Percentiles rank a stretch among this genome's conserved stretches.
phyloP scores from a whole-genome alignment of 1,284 basidiomycete genomes.

The Heterobasidion irregulare region DNA sequence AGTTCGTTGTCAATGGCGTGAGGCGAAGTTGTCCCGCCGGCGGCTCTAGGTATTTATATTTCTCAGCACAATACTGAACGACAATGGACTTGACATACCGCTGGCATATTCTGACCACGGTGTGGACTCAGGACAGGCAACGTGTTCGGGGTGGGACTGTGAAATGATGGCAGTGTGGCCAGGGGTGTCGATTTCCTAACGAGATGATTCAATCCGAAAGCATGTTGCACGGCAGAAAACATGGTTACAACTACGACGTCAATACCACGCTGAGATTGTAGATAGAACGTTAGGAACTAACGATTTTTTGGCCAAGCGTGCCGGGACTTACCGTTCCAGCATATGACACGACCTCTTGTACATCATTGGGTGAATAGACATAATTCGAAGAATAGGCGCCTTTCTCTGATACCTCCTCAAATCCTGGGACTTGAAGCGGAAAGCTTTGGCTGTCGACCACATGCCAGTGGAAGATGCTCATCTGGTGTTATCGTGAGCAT shows the following conservation, averaged over 20 bases:
- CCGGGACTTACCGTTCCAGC: conserved; percentile 52
- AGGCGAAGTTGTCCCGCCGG: conserved; percentile 40
- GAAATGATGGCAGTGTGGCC: conserved; percentile 60
- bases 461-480: conserved; percentile 79
- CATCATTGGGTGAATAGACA: conserved; percentile 55
- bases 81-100: background rate
- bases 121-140: conserved; percentile 31
- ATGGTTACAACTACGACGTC: background rate
- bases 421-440: conserved; percentile 60
- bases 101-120: conserved; percentile 20
- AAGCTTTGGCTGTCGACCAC: conserved; percentile 72
- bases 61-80: background rate
- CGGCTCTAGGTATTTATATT: conserved; percentile 21
- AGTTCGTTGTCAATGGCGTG: conserved; percentile 24
- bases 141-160: conserved; percentile 30
- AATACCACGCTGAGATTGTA: background rate
- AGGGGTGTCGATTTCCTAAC: conserved; percentile 52
- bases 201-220: background rate
- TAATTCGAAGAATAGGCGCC: conserved; percentile 61
- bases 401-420: conserved; percentile 49
- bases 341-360: conserved; percentile 59
- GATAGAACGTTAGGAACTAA: background rate
- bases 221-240: background rate
- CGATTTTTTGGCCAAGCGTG: background rate
- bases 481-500: conserved; percentile 21